These are phyloP conservation scores for Solanum sejunctum DNA, from an alignment of 257 asterid genomes.

Conservation along the genomic window DNA sequence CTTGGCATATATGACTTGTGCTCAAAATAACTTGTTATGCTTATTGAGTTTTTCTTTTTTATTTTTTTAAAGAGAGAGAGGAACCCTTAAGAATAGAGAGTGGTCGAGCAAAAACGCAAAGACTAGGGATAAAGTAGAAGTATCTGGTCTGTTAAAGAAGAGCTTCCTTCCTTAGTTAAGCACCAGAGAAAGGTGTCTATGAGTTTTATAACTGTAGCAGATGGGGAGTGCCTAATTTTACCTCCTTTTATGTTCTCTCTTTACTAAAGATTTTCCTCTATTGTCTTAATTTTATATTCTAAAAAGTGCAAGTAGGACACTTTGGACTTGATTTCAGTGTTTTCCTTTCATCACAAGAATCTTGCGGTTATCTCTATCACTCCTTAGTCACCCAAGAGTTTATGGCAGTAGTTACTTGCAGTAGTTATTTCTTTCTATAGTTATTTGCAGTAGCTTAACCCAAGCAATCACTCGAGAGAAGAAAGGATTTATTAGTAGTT, in stretches of 20 bases:
- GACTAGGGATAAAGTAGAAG: neutral
- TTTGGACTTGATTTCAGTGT: no score
- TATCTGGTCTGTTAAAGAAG: neutral
- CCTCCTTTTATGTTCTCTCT: neutral
- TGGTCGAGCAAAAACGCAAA: neutral
- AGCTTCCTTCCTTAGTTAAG: neutral
- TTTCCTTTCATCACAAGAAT: no score
- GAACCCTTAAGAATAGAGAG: neutral
- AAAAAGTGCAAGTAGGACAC: no score
- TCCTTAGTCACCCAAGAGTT: no score
- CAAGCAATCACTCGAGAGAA: no score
- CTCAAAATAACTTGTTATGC: neutral
- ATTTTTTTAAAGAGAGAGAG: neutral
- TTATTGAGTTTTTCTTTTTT: neutral
- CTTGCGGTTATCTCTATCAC: no score
- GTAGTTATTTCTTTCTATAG: no score
- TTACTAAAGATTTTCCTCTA: neutral
- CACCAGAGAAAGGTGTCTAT: neutral
- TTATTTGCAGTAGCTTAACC: no score
- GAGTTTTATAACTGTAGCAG: neutral
- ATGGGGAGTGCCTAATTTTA: neutral
- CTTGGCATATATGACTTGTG: neutral
- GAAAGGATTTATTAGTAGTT: no score
- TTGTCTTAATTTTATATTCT: no score
- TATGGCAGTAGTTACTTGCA: no score